These are phyloP conservation scores for Peribolospora kevripleyi DNA, from an alignment of 768 basidiomycete genomes.

Conservation along the genomic window DNA sequence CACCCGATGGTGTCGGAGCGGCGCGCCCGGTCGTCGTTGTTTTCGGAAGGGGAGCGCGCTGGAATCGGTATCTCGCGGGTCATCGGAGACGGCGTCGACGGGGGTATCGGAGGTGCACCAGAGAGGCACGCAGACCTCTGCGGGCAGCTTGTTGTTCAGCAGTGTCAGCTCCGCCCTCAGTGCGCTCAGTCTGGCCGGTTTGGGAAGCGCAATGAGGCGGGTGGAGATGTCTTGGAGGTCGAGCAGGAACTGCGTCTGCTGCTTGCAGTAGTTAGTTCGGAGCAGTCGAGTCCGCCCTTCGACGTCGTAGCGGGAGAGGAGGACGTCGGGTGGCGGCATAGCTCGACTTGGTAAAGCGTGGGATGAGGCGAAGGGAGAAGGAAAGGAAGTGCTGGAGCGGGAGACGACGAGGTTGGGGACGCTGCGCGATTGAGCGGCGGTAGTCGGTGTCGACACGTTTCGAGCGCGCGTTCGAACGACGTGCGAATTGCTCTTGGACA, in stretches of 20 bases:
- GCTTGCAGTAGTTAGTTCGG: background rate
- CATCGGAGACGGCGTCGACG: background rate
- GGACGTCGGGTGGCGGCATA: background rate
- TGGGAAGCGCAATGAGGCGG: slow-evolving; percentile 68
- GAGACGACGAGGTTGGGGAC: too few relatives aligned
- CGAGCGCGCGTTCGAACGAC: slow-evolving; percentile 32
- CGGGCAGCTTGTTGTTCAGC: slow-evolving; percentile 83
- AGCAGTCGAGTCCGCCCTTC: slow-evolving; percentile 7
- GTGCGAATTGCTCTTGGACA: background rate
- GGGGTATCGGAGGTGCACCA: slow-evolving; percentile 3
- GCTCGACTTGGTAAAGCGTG: too few relatives aligned
- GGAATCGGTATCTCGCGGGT: background rate
- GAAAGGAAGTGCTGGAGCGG: too few relatives aligned
- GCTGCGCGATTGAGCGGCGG: slow-evolving; percentile 22
- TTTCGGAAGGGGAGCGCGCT: background rate
- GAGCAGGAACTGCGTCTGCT: slow-evolving; percentile 22
- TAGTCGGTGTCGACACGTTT: slow-evolving; percentile 52
- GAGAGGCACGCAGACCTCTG: slow-evolving; percentile 40
- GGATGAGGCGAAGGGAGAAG: too few relatives aligned
- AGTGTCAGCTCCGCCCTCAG: slow-evolving; percentile 82
- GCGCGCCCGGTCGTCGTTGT: slow-evolving; percentile 21
- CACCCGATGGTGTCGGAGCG: slow-evolving; percentile 67
- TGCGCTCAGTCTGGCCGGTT: slow-evolving; percentile 85
- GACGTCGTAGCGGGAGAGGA: slow-evolving; percentile 19
- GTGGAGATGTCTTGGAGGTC: slow-evolving; percentile 78